Evolutionary conservation across 345 rosid species (phyloP).

Genomic region (Populus euphratica): DNA sequence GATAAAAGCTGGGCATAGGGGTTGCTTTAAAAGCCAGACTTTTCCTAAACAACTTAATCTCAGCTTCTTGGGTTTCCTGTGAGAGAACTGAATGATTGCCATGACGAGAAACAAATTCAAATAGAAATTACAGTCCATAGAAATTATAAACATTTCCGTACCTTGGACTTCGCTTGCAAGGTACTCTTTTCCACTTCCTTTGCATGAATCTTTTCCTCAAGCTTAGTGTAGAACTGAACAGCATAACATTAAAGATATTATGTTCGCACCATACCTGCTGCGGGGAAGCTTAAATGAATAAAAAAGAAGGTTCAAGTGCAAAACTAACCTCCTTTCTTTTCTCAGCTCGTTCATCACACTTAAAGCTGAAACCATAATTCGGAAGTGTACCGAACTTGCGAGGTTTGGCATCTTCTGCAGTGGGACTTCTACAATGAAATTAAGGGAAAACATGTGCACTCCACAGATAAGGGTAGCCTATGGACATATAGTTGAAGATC

Average conservation of each 20-base stretch:
- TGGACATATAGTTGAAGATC: constrained; percentile 5
- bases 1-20: constrained; percentile 97
- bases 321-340: constrained; percentile 87
- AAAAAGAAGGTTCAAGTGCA: constrained; percentile 10
- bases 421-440: constrained; percentile 52
- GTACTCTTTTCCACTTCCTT: constrained; percentile 72
- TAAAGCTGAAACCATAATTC: constrained; percentile 93
- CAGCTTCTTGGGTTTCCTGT: constrained; percentile 97
- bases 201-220: constrained; percentile 96
- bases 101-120: constrained; percentile 5
- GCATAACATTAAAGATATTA: constrained; percentile 13
- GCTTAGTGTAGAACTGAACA: constrained; percentile 83
- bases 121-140: not conserved
- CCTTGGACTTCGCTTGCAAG: constrained; percentile 96
- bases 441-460: constrained; percentile 22
- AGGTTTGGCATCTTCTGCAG: constrained; percentile 60
- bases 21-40: constrained; percentile 93
- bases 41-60: constrained; percentile 83
- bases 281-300: not conserved
- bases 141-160: constrained; percentile 12
- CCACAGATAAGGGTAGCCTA: not conserved
- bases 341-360: constrained; percentile 96
- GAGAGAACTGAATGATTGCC: constrained; percentile 6
- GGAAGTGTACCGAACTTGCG: constrained; percentile 73
- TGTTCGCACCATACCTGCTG: not conserved